phyloP scores from a whole-genome alignment of 768 basidiomycete genomes.

The Macrolepiota fuliginosa region DNA sequence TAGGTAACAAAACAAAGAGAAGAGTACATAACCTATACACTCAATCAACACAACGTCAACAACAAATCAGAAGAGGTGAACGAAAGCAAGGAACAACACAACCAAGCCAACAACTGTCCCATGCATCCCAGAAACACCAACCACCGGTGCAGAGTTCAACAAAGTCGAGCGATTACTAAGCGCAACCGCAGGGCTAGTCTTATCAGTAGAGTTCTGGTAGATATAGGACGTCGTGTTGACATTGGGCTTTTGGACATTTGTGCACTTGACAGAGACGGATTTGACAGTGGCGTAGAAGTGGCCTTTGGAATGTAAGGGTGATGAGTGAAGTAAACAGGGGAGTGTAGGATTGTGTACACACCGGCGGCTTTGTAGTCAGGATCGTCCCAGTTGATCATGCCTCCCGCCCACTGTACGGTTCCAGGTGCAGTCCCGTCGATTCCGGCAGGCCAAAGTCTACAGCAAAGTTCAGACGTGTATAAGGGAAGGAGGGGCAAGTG shows the following conservation, averaged over 20 bases:
- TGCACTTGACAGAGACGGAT: slow-evolving; percentile 63
- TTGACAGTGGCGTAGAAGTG: slow-evolving; percentile 69
- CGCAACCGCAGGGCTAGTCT: slow-evolving; percentile 46
- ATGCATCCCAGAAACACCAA: slow-evolving; percentile 21
- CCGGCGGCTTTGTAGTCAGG: slow-evolving; percentile 73
- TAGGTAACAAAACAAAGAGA: background rate
- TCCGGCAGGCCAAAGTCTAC: slow-evolving; percentile 80
- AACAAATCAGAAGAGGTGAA: slow-evolving; percentile 17
- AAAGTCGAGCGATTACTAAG: slow-evolving; percentile 60
- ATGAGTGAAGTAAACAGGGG: background rate
- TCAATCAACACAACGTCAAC: background rate
- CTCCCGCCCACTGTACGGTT: slow-evolving; percentile 78
- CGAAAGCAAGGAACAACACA: slow-evolving; percentile 19
- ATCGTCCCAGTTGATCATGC: slow-evolving; percentile 79
- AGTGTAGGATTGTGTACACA: slow-evolving; percentile 19
- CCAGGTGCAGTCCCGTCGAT: slow-evolving; percentile 58
- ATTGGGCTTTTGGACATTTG: slow-evolving; percentile 41
- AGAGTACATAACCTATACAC: background rate
- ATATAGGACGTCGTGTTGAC: slow-evolving; percentile 60
- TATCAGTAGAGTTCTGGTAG: slow-evolving; percentile 52
- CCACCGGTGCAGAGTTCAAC: slow-evolving; percentile 33
- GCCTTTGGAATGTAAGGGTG: slow-evolving; percentile 29
- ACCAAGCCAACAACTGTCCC: slow-evolving; percentile 24
- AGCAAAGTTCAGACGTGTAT: slow-evolving; percentile 11
- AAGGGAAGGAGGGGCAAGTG: background rate